Conservation (phyloP, 164 flowering plant species). For the Annona cherimola region DNA sequence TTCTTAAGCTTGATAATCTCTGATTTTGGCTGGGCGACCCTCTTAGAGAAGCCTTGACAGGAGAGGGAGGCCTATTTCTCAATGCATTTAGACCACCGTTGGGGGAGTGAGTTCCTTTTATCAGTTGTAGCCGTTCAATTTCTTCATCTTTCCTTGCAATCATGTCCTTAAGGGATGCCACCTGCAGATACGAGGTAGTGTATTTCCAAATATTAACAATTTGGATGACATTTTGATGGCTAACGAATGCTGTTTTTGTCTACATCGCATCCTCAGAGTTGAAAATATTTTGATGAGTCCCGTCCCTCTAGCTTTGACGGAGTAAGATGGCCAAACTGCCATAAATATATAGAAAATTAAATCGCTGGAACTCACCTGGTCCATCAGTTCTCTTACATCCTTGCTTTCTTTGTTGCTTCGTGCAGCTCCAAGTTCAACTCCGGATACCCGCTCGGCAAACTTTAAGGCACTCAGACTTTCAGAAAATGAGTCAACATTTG, state of each 20-base stretch:
- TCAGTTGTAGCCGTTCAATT: constrained; percentile 65
- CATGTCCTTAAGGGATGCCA: constrained; percentile 72
- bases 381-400: constrained; percentile 81
- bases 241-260: too few relatives aligned
- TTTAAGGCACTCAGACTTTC: constrained; percentile 85
- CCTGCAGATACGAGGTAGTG: constrained; percentile 30
- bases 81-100: constrained; percentile 24
- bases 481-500: constrained; percentile 63
- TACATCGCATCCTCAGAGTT: too few relatives aligned
- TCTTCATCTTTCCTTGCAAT: constrained; percentile 83
- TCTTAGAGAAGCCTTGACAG: constrained; percentile 20
- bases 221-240: too few relatives aligned
- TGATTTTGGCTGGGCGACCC: constrained; percentile 22
- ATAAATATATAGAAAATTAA: too few relatives aligned
- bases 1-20: constrained; percentile 29
- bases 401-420: constrained; percentile 77
- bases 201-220: too few relatives aligned
- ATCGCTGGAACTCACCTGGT: constrained; percentile 48
- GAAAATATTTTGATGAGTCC: too few relatives aligned
- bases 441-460: constrained; percentile 97
- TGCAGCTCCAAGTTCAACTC: constrained; percentile 97
- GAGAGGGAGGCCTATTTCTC: constrained; percentile 37
- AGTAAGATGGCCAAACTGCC: too few relatives aligned
- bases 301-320: too few relatives aligned
- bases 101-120: constrained; percentile 40